Percentiles rank a stretch among this genome's conserved stretches.
These are phyloP conservation scores for Cyberlindnera suaveolens DNA, from an alignment of 805 yeast species.

Conservation along the genomic window DNA sequence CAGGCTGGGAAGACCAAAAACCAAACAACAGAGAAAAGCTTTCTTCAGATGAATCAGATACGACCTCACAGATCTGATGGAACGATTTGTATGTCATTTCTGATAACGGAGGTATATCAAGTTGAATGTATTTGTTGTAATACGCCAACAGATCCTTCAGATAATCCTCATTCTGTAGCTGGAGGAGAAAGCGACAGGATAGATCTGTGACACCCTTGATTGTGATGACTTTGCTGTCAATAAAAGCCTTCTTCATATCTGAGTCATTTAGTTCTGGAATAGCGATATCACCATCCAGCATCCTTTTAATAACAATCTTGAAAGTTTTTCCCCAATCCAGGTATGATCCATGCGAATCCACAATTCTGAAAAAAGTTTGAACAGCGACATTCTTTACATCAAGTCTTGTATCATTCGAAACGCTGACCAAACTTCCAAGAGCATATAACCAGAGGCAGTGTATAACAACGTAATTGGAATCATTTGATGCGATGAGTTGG, in stretches of 20 bases:
- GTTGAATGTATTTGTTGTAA: slow-evolving; percentile 33
- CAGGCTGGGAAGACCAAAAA: slow-evolving; percentile 43
- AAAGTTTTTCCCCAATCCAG: slow-evolving; percentile 69
- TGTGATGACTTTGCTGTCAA: slow-evolving; percentile 57
- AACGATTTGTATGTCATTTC: slow-evolving; percentile 50
- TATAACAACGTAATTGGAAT: slow-evolving; percentile 23
- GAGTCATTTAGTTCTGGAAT: slow-evolving; percentile 18
- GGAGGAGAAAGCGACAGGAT: slow-evolving; percentile 44
- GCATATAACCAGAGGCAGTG: slow-evolving; percentile 59
- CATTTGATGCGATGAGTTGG: slow-evolving; percentile 18
- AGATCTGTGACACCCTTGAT: slow-evolving; percentile 62
- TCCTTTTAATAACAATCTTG: slow-evolving; percentile 49
- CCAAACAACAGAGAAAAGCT: slow-evolving; percentile 36
- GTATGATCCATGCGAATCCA: slow-evolving; percentile 60
- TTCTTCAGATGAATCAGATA: slow-evolving; percentile 16
- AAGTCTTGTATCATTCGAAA: slow-evolving; percentile 58
- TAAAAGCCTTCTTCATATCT: slow-evolving; percentile 36
- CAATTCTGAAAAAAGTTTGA: slow-evolving; percentile 79
- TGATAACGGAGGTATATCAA: slow-evolving; percentile 47
- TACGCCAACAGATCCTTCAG: slow-evolving; percentile 57
- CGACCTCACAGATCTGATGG: slow-evolving; percentile 37
- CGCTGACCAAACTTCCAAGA: slow-evolving; percentile 51
- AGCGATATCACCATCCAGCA: slow-evolving; percentile 28
- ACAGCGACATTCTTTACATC: slow-evolving; percentile 88
- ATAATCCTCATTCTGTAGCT: slow-evolving; percentile 28